phyloP scores from a whole-genome alignment of 1,284 basidiomycete species.

The Sporisorium sorghi region DNA sequence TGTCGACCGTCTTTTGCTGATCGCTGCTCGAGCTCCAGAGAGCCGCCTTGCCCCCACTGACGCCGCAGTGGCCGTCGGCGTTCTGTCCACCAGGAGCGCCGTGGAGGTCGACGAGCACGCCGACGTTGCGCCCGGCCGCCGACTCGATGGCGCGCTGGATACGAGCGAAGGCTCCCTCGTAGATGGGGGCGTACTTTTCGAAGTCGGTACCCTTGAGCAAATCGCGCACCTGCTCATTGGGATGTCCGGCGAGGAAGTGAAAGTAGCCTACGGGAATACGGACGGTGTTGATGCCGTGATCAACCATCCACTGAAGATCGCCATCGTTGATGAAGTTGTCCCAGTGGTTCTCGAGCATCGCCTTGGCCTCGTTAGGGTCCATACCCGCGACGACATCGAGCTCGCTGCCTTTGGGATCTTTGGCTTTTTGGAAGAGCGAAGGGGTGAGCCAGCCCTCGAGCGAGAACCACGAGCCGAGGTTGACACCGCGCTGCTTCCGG shows the following conservation, averaged over 20 bases:
- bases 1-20: conserved; percentile 73
- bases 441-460: conserved; percentile 69
- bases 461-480: conserved; percentile 76
- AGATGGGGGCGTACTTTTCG: conserved; percentile 75
- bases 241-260: conserved; percentile 85
- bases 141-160: conserved; percentile 78
- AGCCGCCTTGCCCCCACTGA: conserved; percentile 40
- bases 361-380: conserved; percentile 72
- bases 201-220: conserved; percentile 82
- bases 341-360: conserved; percentile 82
- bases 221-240: conserved; percentile 72
- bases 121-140: conserved; percentile 77
- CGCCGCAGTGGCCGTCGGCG: conserved; percentile 69
- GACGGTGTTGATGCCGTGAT: conserved; percentile 83
- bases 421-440: conserved; percentile 56
- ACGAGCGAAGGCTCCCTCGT: conserved; percentile 79
- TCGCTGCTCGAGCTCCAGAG: conserved; percentile 67
- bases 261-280: conserved; percentile 77
- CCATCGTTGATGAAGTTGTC: conserved; percentile 72
- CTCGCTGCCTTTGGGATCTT: conserved; percentile 57
- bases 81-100: conserved; percentile 77
- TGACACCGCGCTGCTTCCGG: conserved; percentile 83
- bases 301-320: conserved; percentile 75
- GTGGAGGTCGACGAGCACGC: conserved; percentile 77
- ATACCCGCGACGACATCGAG: conserved; percentile 79